A percentile compares a stretch with the other conserved stretches of the same genome.
phyloP scores from a whole-genome alignment of 345 rosid species.

The Orychophragmus violaceus region DNA sequence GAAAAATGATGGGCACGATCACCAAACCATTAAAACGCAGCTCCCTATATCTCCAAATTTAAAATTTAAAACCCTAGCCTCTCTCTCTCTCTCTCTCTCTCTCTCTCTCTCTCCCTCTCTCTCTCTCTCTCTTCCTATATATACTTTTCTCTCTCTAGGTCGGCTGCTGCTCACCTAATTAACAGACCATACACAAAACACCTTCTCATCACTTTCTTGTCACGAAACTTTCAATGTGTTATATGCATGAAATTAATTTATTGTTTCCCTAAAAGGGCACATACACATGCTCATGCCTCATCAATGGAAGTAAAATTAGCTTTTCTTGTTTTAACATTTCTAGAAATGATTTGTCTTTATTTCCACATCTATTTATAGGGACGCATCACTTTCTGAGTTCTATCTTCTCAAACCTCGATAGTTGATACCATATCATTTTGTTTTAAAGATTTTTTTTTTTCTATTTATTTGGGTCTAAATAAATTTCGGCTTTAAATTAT shows the following conservation, averaged over 20 bases:
- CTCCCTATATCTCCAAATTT: neutral
- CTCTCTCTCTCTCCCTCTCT: too few relatives aligned
- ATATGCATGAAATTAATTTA: constrained; percentile 27
- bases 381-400: constrained; percentile 20
- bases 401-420: constrained; percentile 22
- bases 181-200: constrained; percentile 32
- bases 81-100: too few relatives aligned
- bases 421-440: neutral
- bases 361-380: constrained; percentile 29
- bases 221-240: neutral
- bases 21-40: constrained; percentile 17
- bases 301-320: constrained; percentile 29
- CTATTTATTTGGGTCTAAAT: neutral
- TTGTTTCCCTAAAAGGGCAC: constrained; percentile 34
- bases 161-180: constrained; percentile 48
- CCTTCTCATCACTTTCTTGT: constrained; percentile 22
- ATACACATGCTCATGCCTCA: constrained; percentile 32
- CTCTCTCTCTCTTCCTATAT: neutral
- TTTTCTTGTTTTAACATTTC: constrained; percentile 29
- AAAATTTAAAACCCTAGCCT: constrained; percentile 27
- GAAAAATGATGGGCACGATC: constrained; percentile 37
- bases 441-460: neutral
- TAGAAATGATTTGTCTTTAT: constrained; percentile 22
- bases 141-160: constrained; percentile 44
- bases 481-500: neutral